Evolutionary conservation across 768 basidiomycete genomes (phyloP).

Genomic region (Xanthoconium purpureum): DNA sequence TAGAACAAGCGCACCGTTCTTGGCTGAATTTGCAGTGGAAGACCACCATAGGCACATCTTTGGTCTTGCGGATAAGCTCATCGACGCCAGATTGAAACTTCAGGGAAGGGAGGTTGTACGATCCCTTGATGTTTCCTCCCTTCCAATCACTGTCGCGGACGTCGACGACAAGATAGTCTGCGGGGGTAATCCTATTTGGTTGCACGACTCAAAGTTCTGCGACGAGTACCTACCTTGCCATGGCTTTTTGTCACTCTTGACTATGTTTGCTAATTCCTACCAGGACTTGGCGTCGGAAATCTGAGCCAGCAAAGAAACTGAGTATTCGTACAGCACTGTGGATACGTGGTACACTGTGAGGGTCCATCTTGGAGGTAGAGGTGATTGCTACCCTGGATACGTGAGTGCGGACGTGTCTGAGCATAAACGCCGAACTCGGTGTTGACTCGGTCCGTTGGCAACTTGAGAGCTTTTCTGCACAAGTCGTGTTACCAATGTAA

Average conservation of each 20-base stretch:
- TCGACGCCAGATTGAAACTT: constrained; percentile 58
- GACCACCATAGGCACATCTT: constrained; percentile 59
- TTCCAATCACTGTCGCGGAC: constrained; percentile 80
- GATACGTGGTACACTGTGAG: constrained; percentile 19
- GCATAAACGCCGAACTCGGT: not conserved
- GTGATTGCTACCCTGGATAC: constrained; percentile 3
- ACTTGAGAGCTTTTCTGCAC: too few relatives aligned
- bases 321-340: constrained; percentile 17
- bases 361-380: constrained; percentile 13
- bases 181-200: not conserved
- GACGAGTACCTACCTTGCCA: constrained; percentile 34
- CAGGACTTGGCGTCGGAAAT: constrained; percentile 11
- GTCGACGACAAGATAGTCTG: constrained; percentile 74
- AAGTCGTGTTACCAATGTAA: not conserved
- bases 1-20: constrained; percentile 50
- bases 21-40: constrained; percentile 83
- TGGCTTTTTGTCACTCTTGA: constrained; percentile 60
- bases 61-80: constrained; percentile 55
- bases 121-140: constrained; percentile 75
- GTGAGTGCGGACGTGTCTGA: constrained; percentile 3
- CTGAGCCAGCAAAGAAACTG: not conserved
- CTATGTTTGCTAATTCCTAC: constrained; percentile 67
- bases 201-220: not conserved
- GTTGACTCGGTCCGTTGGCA: not conserved
- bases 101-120: constrained; percentile 58